phyloP scores from a whole-genome alignment of 768 basidiomycete genomes.

The Flagelloscypha sp. region DNA sequence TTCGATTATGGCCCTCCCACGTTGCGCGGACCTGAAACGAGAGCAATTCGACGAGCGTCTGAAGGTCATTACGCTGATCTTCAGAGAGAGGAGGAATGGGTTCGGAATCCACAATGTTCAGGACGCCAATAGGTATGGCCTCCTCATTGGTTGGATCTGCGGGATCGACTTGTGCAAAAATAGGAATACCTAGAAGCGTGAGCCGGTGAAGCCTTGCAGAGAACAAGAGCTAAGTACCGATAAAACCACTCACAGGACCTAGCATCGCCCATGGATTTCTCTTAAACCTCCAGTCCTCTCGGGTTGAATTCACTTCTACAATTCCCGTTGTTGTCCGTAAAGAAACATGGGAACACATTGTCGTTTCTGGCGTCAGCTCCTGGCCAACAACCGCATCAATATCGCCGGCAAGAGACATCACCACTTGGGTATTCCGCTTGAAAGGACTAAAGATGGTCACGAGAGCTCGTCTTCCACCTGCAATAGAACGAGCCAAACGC shows the following conservation, averaged over 20 bases:
- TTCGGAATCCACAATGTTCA: slow-evolving; percentile 7
- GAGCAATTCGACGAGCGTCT: slow-evolving; percentile 7
- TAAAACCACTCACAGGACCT: too few species aligned
- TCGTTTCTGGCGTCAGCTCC: slow-evolving; percentile 4
- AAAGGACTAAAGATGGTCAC: slow-evolving; percentile 8
- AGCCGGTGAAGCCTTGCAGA: too few species aligned
- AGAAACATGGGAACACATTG: slow-evolving; percentile 7
- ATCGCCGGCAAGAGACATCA: slow-evolving; percentile 7
- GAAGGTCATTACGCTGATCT: slow-evolving; percentile 4
- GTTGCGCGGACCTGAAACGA: slow-evolving; percentile 9
- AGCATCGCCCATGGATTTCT: slow-evolving; percentile 10
- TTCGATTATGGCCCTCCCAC: slow-evolving; percentile 7
- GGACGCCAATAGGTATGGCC: slow-evolving; percentile 8
- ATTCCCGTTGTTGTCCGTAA: slow-evolving; percentile 6
- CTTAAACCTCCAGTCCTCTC: slow-evolving; percentile 7
- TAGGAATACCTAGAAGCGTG: too few species aligned
- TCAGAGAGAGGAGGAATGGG: slow-evolving; percentile 2
- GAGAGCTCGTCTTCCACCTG: too few species aligned
- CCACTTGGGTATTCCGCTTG: slow-evolving; percentile 7
- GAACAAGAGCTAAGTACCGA: too few species aligned
- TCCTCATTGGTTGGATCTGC: slow-evolving; percentile 5
- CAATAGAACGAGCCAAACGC: too few species aligned
- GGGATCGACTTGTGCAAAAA: slow-evolving; percentile 5
- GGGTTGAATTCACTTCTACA: slow-evolving; percentile 3
- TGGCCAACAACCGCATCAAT: slow-evolving; percentile 5